A percentile compares a stretch with the other conserved stretches of the same genome.
Conservation (phyloP, 2,329 filamentous ascomycete species). For the Balansia obtecta region DNA sequence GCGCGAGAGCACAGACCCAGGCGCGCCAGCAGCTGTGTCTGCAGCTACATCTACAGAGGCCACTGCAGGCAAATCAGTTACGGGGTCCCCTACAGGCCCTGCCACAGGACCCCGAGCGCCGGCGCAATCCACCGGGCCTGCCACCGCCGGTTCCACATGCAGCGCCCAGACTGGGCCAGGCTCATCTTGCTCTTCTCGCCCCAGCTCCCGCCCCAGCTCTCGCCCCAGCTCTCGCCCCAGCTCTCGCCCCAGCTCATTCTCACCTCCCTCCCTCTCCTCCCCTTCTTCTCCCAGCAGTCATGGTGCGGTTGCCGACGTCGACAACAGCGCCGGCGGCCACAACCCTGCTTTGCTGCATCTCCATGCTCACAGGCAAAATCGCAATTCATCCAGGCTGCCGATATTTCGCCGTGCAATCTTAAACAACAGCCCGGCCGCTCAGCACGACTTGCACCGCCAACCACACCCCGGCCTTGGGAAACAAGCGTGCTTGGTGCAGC, state of each 20-base stretch:
- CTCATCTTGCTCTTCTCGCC: too few species aligned
- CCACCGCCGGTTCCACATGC: too few species aligned
- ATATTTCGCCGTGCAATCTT: constrained; percentile 42
- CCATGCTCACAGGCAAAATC: constrained; percentile 38
- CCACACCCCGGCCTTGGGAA: not conserved
- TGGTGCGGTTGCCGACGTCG: not conserved
- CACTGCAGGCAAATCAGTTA: too few species aligned
- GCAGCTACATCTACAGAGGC: constrained; percentile 1
- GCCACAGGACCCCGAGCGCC: not conserved
- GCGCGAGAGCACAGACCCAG: constrained; percentile 5
- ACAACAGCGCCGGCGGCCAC: not conserved
- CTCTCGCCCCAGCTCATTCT: not conserved
- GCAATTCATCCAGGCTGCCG: constrained; percentile 43
- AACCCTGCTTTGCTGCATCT: constrained; percentile 8
- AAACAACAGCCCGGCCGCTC: constrained; percentile 15
- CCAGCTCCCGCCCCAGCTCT: too few species aligned
- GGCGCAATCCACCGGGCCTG: not conserved
- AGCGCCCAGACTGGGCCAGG: too few species aligned
- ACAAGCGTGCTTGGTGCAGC: constrained; percentile 1
- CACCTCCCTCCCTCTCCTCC: not conserved
- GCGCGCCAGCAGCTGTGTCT: not conserved
- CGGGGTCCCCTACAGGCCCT: not conserved
- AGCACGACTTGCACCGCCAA: constrained; percentile 8
- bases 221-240: too few species aligned
- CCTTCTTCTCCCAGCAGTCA: not conserved